Evolutionary conservation across 2,329 filamentous ascomycete species (phyloP).

Genomic region (Fusarium incarnatum): DNA sequence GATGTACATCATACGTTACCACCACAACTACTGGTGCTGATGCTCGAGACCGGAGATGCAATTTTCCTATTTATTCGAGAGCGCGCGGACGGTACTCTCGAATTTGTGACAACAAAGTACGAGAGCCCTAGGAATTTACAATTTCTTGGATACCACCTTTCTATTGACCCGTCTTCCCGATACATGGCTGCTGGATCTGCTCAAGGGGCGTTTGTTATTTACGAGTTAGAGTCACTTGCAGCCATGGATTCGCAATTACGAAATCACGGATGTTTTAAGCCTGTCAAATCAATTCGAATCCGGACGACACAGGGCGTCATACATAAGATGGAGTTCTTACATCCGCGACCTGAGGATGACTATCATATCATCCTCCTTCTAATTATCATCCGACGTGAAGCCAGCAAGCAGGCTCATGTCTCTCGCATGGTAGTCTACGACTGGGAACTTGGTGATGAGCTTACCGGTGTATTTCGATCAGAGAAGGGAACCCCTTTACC

Average conservation of each 20-base stretch:
- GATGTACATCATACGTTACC: conserved; percentile 60
- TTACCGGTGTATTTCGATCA: conserved; percentile 58
- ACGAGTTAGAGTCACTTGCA: conserved; percentile 71
- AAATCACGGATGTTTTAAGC: conserved; percentile 60
- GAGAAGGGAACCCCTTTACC: conserved; percentile 64
- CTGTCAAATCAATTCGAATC: conserved; percentile 63
- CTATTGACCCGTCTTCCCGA: conserved; percentile 80
- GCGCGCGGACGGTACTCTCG: conserved; percentile 56
- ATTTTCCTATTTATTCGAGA: conserved; percentile 79
- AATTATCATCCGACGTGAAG: conserved; percentile 62
- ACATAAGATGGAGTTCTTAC: conserved; percentile 87
- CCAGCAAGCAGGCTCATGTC: conserved; percentile 26
- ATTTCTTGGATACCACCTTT: conserved; percentile 74
- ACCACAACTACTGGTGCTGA: conserved; percentile 83
- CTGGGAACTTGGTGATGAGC: conserved; percentile 66
- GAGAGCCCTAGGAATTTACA: conserved; percentile 68
- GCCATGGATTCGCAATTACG: conserved; percentile 64
- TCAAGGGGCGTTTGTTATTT: conserved; percentile 77
- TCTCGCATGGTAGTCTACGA: conserved; percentile 69
- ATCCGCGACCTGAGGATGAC: conserved; percentile 73
- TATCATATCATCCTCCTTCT: conserved; percentile 82
- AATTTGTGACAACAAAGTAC: conserved; percentile 71
- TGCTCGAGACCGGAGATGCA: conserved; percentile 77
- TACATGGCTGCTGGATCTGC: conserved; percentile 77
- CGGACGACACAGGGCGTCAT: conserved; percentile 76